Base-by-base conservation (phyloP, 225 moss, liverwort and hornwort species). In the Sphagnum contortum region DNA sequence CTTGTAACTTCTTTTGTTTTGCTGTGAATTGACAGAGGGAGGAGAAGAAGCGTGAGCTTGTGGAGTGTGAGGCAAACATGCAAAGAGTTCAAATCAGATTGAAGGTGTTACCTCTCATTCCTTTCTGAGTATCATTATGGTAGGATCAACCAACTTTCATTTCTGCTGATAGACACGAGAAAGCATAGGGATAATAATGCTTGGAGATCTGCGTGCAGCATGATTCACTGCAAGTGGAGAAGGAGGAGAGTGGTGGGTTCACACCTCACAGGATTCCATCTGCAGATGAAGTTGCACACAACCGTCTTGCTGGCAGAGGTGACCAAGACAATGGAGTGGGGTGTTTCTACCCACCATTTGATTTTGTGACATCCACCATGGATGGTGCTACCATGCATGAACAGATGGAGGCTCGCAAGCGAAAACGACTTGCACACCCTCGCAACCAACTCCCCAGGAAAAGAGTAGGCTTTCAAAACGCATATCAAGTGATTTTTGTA, bases 11-110 rank as follows among this genome's bases (percentile, higher is more conserved):
- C 29, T 29, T 29, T 29, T 29, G 29, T 29, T 29, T 29, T 29
- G 29, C 29, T 29, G 29, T 29, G 29, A 29, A 29, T 29, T 29
- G 29, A 29, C 71, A 98, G 98, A 98, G 98, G 78, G 98, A 98
- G 77, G 98, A 93, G 79, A 93, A 80, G 76, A 98, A 98, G 81
- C 87, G 98, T 45, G 98, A 93, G 13, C 79, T 98, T 66, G 79
- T 93, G 70, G 91, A 93, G 78, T 89, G 89, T 80, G 98, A 98
- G 77, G 79, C 84, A 48, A 91, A 81, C 62, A 69, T 83, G 47
- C 98, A 98, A 80, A 80, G 91, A 72, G 63, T 93, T 74, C 98
- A 98, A 72, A 69, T 98, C 58, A 91, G 79, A 74, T 67, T 93
- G 47, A 98, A 91, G 87, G 91, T 9, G 46, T 48, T 46, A 12